Evolutionary conservation across 768 basidiomycete genomes (phyloP).

Genomic region (Auricularia cornea): DNA sequence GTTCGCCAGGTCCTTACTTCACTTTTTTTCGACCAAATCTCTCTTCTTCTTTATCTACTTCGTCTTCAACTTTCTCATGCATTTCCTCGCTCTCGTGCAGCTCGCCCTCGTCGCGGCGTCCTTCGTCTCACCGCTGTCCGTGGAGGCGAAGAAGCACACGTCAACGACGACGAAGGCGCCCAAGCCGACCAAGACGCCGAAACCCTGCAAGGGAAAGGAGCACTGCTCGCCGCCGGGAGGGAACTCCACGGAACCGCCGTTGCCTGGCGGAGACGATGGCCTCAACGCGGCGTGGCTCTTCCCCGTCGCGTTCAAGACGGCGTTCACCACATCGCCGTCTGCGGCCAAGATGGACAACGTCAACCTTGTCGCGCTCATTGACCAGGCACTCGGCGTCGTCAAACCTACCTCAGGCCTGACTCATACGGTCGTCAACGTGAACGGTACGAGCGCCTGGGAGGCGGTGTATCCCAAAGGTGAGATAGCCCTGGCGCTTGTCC

Average conservation of each 20-base stretch:
- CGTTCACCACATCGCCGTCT: slow-evolving; percentile 39
- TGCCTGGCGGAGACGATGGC: not conserved
- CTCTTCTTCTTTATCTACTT: not conserved
- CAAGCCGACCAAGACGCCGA: not conserved
- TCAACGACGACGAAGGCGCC: not conserved
- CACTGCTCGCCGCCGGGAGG: not conserved
- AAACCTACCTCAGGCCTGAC: slow-evolving; percentile 28
- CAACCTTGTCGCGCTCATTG: slow-evolving; percentile 30
- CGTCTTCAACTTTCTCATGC: not conserved
- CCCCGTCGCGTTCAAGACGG: slow-evolving; percentile 26
- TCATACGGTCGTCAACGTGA: slow-evolving; percentile 28
- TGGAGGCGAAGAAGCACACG: not conserved
- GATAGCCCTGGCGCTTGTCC: not conserved
- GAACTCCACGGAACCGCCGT: not conserved
- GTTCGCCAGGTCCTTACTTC: not conserved
- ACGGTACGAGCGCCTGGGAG: slow-evolving; percentile 39
- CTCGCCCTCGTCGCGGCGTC: not conserved
- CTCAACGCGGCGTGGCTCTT: slow-evolving; percentile 23
- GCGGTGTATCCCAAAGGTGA: slow-evolving; percentile 45
- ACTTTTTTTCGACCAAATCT: not conserved
- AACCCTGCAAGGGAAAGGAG: not conserved
- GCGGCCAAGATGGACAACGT: slow-evolving; percentile 7
- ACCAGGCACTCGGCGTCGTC: slow-evolving; percentile 36
- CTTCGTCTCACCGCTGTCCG: not conserved
- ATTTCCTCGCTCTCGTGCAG: not conserved